phyloP scores from a whole-genome alignment of 2,329 filamentous ascomycete species.

The Diaporthe sp. region DNA sequence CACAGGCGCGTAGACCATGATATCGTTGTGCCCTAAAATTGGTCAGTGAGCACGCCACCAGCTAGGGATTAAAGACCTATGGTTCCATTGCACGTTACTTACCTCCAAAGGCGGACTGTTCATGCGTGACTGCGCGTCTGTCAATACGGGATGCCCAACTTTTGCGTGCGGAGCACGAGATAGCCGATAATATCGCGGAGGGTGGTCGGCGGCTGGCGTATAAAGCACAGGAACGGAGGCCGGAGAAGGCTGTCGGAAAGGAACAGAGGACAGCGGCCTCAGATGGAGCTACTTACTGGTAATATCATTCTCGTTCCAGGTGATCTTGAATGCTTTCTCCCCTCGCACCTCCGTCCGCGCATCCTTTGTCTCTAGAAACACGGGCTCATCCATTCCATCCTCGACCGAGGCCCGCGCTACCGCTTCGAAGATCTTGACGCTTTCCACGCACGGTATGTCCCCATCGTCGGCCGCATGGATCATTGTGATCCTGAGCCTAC shows the following conservation, averaged over 20 bases:
- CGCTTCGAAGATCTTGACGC: conserved; percentile 73
- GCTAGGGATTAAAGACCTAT: background rate
- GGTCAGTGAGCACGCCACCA: conserved; percentile 5
- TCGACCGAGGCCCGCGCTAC: conserved; percentile 67
- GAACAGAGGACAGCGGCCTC: background rate
- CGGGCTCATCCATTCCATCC: conserved; percentile 56
- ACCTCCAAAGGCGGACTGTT: conserved; percentile 70
- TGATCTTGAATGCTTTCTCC: conserved; percentile 63
- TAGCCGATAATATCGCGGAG: background rate
- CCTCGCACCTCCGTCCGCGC: conserved; percentile 59
- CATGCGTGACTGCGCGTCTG: conserved; percentile 59
- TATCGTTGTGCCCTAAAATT: conserved; percentile 75
- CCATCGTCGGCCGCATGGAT: conserved; percentile 86
- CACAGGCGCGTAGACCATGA: conserved; percentile 76
- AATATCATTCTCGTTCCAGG: conserved; percentile 60
- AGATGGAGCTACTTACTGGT: conserved; percentile 46
- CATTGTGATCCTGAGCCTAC: conserved; percentile 74
- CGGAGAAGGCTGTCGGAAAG: too few species aligned
- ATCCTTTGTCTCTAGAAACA: conserved; percentile 55
- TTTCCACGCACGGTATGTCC: conserved; percentile 84
- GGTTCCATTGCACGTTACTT: conserved; percentile 45
- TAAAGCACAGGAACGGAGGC: background rate
- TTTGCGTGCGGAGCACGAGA: background rate
- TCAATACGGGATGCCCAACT: background rate
- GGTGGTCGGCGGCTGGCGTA: background rate